phyloP scores from a whole-genome alignment of 768 basidiomycete species.

The Rossbeevera mucosa region DNA sequence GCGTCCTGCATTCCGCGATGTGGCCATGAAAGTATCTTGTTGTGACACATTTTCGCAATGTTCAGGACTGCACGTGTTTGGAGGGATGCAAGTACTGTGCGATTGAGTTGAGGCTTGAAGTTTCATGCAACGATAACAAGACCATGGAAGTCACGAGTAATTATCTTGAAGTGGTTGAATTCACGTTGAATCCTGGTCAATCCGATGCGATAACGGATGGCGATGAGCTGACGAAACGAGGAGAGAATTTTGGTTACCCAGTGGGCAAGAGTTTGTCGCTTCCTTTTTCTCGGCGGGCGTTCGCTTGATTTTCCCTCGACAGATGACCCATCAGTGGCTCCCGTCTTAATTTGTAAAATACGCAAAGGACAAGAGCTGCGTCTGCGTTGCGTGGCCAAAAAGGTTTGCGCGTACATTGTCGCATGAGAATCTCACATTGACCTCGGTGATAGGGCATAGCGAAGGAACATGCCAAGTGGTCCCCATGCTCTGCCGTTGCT shows the following conservation, averaged over 20 bases:
- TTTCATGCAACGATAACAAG: conserved; percentile 63
- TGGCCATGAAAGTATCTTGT: neutral
- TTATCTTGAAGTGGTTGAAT: conserved; percentile 63
- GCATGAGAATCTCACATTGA: neutral
- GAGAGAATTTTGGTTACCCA: conserved; percentile 71
- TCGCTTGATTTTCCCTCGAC: conserved; percentile 5
- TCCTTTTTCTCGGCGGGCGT: neutral
- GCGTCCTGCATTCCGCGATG: conserved; percentile 24
- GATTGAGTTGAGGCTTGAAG: conserved; percentile 73
- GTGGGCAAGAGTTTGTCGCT: conserved; percentile 70
- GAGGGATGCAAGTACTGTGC: conserved; percentile 84
- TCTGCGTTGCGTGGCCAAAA: conserved; percentile 84
- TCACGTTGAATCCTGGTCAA: conserved; percentile 37
- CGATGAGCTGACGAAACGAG: conserved; percentile 72
- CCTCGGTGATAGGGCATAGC: conserved; percentile 73
- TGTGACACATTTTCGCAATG: conserved; percentile 2
- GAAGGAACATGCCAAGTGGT: conserved; percentile 99
- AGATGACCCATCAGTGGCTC: conserved; percentile 60
- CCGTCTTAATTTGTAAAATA: conserved; percentile 86
- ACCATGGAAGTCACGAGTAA: conserved; percentile 87
- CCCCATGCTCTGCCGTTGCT: conserved; percentile 88
- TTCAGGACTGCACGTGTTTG: conserved; percentile 87
- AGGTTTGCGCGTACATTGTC: conserved; percentile 47
- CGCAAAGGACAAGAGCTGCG: conserved; percentile 91
- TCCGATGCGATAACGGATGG: conserved; percentile 37